Evolutionary conservation across 441 rosid genomes (phyloP).

Genomic region (Erodium trifolium): DNA sequence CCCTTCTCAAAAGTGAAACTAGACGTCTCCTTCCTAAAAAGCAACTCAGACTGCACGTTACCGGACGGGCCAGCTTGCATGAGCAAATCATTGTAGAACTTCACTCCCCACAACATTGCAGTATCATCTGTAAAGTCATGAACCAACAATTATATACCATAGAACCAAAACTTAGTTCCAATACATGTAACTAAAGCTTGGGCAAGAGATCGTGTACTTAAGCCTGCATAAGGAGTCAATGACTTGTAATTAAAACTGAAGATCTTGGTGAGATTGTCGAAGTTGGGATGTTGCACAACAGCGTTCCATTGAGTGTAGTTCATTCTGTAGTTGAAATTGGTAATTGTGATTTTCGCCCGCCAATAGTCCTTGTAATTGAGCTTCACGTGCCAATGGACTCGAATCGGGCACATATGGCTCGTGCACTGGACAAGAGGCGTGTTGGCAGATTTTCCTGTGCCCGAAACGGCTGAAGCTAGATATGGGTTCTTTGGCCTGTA

Average conservation of each 20-base stretch:
- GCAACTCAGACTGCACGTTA: conserved; percentile 43
- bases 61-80: conserved; percentile 47
- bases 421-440: conserved; percentile 62
- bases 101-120: conserved; percentile 37
- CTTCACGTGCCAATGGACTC: conserved; percentile 89
- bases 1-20: conserved; percentile 44
- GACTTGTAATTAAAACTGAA: conserved; percentile 60
- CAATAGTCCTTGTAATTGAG: conserved; percentile 32
- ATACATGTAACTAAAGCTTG: no score
- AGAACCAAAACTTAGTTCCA: not conserved
- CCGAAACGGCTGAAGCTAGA: conserved; percentile 44
- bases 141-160: not conserved
- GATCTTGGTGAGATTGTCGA: conserved; percentile 56
- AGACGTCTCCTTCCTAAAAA: conserved; percentile 35
- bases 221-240: conserved; percentile 56
- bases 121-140: conserved; percentile 40
- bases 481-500: conserved; percentile 44
- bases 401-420: conserved; percentile 75
- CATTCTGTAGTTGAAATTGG: conserved; percentile 62
- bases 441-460: conserved; percentile 24
- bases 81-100: conserved; percentile 28
- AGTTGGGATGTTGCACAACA: conserved; percentile 65
- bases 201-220: conserved; percentile 30
- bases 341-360: conserved; percentile 41
- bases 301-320: conserved; percentile 65